A percentile compares a stretch with the other conserved stretches of the same genome.
These are phyloP conservation scores for Rhizophora apiculata DNA, from an alignment of 345 rosid genomes.

Conservation along the genomic window DNA sequence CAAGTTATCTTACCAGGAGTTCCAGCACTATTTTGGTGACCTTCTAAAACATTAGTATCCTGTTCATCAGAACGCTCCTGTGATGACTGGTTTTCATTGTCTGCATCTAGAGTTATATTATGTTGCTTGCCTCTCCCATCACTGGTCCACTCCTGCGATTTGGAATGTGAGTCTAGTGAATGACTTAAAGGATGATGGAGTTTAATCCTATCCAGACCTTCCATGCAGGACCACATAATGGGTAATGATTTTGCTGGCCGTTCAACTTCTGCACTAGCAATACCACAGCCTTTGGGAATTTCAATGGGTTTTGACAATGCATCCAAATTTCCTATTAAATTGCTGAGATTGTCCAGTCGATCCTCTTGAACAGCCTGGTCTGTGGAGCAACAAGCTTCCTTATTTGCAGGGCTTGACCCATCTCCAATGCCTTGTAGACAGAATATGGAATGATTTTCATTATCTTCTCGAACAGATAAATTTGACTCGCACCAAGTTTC, in stretches of 20 bases:
- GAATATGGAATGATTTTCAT: conserved; percentile 21
- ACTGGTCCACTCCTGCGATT: conserved; percentile 35
- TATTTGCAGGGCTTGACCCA: conserved; percentile 14
- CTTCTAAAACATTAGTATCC: conserved; percentile 33
- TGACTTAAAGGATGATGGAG: conserved; percentile 44
- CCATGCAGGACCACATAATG: conserved; percentile 34
- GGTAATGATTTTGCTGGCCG: conserved; percentile 68
- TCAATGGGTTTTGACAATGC: conserved; percentile 43
- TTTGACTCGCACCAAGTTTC: conserved; percentile 22
- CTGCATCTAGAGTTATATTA: conserved; percentile 31
- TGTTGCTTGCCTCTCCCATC: conserved; percentile 31
- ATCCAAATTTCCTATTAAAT: conserved; percentile 25
- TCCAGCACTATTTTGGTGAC: conserved; percentile 31
- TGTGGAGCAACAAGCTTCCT: conserved; percentile 24
- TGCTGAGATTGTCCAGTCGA: conserved; percentile 28
- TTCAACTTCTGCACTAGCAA: conserved; percentile 31
- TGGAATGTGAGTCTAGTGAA: conserved; percentile 53
- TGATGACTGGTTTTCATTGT: conserved; percentile 22
- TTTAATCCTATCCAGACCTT: conserved; percentile 27
- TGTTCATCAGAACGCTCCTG: conserved; percentile 25
- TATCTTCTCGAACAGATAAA: conserved; percentile 25
- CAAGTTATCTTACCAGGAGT: conserved; percentile 56
- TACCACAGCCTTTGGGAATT: conserved; percentile 34
- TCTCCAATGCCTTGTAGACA: conserved; percentile 19
- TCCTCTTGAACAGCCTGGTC: conserved; percentile 23